These are phyloP conservation scores for Micractinium sp. DNA, from an alignment of 139 green algal genomes.

Conservation along the genomic window DNA sequence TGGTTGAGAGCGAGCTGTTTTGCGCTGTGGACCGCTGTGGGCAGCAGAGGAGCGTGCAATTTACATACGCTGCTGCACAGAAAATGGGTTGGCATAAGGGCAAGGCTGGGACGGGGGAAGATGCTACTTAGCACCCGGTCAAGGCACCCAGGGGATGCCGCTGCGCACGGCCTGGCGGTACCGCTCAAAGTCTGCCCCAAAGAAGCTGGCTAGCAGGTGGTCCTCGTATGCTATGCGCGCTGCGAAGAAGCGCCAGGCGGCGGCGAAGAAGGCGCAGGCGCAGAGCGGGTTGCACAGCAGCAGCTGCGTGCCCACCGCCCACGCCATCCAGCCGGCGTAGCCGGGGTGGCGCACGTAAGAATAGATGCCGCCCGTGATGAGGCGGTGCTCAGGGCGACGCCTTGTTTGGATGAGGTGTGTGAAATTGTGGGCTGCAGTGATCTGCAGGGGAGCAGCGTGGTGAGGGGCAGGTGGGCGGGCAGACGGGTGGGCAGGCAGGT, in stretches of 20 bases:
- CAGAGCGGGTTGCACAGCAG: slow-evolving; percentile 81
- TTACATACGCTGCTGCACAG: too few species aligned
- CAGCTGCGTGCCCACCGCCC: slow-evolving; percentile 84
- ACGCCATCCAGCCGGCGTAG: slow-evolving; percentile 91
- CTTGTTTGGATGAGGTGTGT: slow-evolving; percentile 72
- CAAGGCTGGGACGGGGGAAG: too few species aligned
- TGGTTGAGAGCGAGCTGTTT: too few species aligned
- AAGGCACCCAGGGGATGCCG: slow-evolving; percentile 64
- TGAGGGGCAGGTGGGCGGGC: background rate
- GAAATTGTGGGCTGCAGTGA: slow-evolving; percentile 71
- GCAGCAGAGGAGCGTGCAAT: too few species aligned
- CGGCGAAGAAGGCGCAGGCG: slow-evolving; percentile 51
- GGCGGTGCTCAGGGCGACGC: slow-evolving; percentile 49
- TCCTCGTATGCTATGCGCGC: slow-evolving; percentile 70
- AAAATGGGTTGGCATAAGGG: too few species aligned
- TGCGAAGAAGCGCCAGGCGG: slow-evolving; percentile 73
- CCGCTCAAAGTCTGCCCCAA: slow-evolving; percentile 56
- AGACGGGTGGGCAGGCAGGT: background rate
- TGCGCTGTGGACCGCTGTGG: too few species aligned
- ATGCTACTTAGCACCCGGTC: background rate
- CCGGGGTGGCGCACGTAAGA: slow-evolving; percentile 83
- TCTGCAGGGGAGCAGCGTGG: slow-evolving; percentile 26
- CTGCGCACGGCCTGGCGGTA: slow-evolving; percentile 56
- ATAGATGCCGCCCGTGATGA: slow-evolving; percentile 75
- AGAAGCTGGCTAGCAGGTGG: slow-evolving; percentile 64